Evolutionary conservation across 2,329 filamentous ascomycete genomes (phyloP).

Genomic region (Hymenotorrendiella dingleyae): DNA sequence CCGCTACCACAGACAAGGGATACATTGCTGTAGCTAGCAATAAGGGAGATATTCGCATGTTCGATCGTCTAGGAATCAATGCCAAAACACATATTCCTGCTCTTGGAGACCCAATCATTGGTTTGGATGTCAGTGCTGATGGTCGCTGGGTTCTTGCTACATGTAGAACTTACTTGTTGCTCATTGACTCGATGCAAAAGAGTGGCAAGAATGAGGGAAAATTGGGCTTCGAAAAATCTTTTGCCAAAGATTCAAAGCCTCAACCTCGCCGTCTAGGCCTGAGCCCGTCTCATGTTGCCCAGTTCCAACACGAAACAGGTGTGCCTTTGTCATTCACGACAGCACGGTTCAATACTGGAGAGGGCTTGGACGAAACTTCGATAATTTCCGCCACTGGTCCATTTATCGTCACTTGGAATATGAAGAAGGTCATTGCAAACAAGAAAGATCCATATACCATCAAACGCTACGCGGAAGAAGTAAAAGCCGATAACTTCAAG

Average conservation of each 20-base stretch:
- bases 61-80: constrained; percentile 92
- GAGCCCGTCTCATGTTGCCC: constrained; percentile 86
- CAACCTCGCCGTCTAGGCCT: constrained; percentile 85
- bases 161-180: constrained; percentile 86
- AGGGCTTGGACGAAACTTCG: constrained; percentile 76
- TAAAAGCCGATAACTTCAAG: constrained; percentile 98
- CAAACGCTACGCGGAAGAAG: constrained; percentile 90
- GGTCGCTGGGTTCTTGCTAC: constrained; percentile 94
- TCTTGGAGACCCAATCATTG: constrained; percentile 89
- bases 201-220: constrained; percentile 95
- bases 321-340: constrained; percentile 81
- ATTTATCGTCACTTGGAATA: constrained; percentile 92
- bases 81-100: constrained; percentile 97
- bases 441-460: constrained; percentile 88
- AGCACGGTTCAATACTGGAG: constrained; percentile 88
- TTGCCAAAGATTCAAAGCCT: constrained; percentile 88
- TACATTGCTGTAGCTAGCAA: constrained; percentile 96
- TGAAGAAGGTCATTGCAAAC: constrained; percentile 81
- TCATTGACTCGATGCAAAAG: constrained; percentile 88
- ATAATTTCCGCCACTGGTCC: constrained; percentile 96
- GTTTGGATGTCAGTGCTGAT: constrained; percentile 90
- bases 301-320: constrained; percentile 95
- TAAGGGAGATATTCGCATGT: constrained; percentile 95
- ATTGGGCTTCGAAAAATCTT: constrained; percentile 92
- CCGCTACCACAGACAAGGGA: constrained; percentile 92